Conservation (phyloP, 2,329 filamentous ascomycete genomes). For the Sphaerulina vaccinii region DNA sequence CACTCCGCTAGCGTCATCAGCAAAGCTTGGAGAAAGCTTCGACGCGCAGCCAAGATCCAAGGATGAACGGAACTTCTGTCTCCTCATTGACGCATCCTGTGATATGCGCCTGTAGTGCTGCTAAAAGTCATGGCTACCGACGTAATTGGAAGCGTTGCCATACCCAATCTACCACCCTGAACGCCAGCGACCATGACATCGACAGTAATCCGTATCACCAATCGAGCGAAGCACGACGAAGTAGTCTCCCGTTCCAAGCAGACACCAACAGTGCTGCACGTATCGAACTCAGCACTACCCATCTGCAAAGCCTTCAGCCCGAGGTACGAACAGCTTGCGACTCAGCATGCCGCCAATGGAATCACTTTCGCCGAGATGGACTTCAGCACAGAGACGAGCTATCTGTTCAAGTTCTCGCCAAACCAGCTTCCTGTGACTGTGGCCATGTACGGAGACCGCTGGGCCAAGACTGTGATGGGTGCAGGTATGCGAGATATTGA, state of each 20-base stretch:
- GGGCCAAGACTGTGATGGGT: slow-evolving; percentile 27
- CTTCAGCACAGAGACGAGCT: slow-evolving; percentile 19
- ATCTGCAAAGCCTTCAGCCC: slow-evolving; percentile 24
- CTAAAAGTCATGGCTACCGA: not conserved
- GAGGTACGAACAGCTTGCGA: slow-evolving; percentile 20
- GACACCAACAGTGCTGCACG: slow-evolving; percentile 44
- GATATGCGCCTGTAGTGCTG: not conserved
- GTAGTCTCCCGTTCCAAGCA: slow-evolving; percentile 22
- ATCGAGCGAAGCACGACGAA: slow-evolving; percentile 22
- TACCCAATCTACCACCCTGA: not conserved
- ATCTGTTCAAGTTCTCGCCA: slow-evolving; percentile 27
- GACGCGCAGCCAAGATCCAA: not conserved
- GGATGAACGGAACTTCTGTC: not conserved
- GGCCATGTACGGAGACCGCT: slow-evolving; percentile 22
- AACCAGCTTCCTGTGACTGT: slow-evolving; percentile 28
- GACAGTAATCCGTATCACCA: slow-evolving; percentile 17
- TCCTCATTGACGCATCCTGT: not conserved
- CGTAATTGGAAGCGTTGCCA: not conserved
- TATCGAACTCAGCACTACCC: slow-evolving; percentile 38
- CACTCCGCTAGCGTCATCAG: not conserved
- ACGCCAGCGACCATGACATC: slow-evolving; percentile 4
- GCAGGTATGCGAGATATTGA: slow-evolving; percentile 15
- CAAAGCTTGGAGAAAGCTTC: not conserved
- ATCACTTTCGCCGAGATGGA: slow-evolving; percentile 26
- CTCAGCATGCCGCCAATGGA: slow-evolving; percentile 2